Evolutionary conservation across 73 alveolate genomes (phyloP), one percentile per base, ranked within the genome.

Genomic region (Paramecium tetraurelia): DNA sequence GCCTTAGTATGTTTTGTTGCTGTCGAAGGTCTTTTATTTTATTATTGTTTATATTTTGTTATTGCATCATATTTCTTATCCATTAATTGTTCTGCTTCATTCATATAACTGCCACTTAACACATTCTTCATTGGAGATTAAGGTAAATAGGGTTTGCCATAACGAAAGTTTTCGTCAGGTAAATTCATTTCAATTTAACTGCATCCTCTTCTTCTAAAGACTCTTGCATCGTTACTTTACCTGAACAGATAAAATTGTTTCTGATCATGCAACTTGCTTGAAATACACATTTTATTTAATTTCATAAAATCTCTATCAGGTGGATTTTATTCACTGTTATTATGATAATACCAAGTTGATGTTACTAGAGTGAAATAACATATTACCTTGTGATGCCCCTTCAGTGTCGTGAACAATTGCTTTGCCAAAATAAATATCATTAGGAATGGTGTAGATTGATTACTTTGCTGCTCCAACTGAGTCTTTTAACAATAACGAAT

Each of bases 381-480:
- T 18, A 41, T 20, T 44, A 80, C 87, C 96, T 70, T 92, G 85
- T 38, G 92, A 75, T 6, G 97, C 98, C 5, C 98, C 98, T 95
- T 96, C 99, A 21, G 29, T 89, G 43, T 97, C 98, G 68, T 83
- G 94, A 58, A 89, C 90, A 41, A 93, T 95, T 57, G 97, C 94
- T 63, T 94, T 95, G 7, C 99, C 99, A 85, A 89, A 97, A 85
- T 95, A 95, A 22, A 92, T 95, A 12, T 92, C 97, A n/a, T 89
- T 93, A 12, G 99, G 99, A 38, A 97, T 95, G 9, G 92, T 93
- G 22, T 93, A 59, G 11, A 97, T 85, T 40, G 95, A 71, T 18
- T 97, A 96, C 93, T 97, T 97, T 18, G 96, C 76, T 59, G 89
- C 92, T n/a, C 99, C 99, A 24, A 97, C 96, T 77, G 92, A 96